Evolutionary conservation across 2,329 filamentous ascomycete species (phyloP).

Genomic region (Beauveria pseudobassiana): DNA sequence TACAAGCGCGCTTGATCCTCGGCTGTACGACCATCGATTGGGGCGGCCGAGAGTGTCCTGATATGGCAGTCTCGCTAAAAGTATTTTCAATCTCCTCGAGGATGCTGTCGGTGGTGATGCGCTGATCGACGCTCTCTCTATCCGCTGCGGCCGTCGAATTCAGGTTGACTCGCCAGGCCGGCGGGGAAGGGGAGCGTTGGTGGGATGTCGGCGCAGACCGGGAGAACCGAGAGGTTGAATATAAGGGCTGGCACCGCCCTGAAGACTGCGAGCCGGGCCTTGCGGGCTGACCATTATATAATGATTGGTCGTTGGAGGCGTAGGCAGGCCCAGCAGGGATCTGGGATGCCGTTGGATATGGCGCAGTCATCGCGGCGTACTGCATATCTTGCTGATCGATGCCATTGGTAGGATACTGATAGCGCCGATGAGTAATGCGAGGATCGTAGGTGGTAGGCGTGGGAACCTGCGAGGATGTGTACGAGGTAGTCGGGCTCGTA

Average conservation of each 20-base stretch:
- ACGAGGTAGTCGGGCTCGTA: slow-evolving; percentile 28
- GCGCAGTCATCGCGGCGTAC: slow-evolving; percentile 32
- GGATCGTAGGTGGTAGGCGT: slow-evolving; percentile 27
- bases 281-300: slow-evolving; percentile 35
- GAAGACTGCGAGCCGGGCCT: slow-evolving; percentile 45
- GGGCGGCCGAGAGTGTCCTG: slow-evolving; percentile 29
- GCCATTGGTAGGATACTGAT: slow-evolving; percentile 34
- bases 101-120: slow-evolving; percentile 42
- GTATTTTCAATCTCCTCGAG: slow-evolving; percentile 52
- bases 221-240: slow-evolving; percentile 33
- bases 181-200: slow-evolving; percentile 51
- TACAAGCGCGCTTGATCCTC: slow-evolving; percentile 40
- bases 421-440: slow-evolving; percentile 23
- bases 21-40: slow-evolving; percentile 38
- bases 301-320: slow-evolving; percentile 37
- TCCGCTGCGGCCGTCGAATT: slow-evolving; percentile 35
- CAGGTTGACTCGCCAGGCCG: slow-evolving; percentile 40
- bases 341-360: slow-evolving; percentile 45
- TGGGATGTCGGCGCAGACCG: slow-evolving; percentile 49
- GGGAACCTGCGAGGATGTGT: slow-evolving; percentile 19
- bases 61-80: slow-evolving; percentile 20
- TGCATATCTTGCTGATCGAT: slow-evolving; percentile 28
- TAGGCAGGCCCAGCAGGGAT: slow-evolving; percentile 48
- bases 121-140: slow-evolving; percentile 34
- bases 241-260: slow-evolving; percentile 35